These are phyloP conservation scores for Aspergillus proliferans DNA, from an alignment of 2,329 filamentous ascomycete genomes.

Conservation along the genomic window DNA sequence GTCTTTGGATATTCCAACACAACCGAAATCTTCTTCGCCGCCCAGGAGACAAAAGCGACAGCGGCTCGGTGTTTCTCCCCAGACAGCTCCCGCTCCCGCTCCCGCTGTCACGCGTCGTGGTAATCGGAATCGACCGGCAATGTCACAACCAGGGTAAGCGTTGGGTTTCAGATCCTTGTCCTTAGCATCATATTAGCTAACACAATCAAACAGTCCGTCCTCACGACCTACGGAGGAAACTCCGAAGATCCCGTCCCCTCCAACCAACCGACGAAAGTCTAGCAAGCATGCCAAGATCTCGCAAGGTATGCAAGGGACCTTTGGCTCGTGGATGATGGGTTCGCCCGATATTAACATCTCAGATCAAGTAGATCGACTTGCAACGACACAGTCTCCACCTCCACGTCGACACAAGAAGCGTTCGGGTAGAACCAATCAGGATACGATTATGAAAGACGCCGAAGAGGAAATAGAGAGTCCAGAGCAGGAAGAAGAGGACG, in stretches of 20 bases:
- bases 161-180: slow-evolving; percentile 8
- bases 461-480: slow-evolving; percentile 47
- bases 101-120: slow-evolving; percentile 39
- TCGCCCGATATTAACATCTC: slow-evolving; percentile 3
- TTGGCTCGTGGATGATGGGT: not conserved
- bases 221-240: slow-evolving; percentile 60
- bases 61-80: slow-evolving; percentile 52
- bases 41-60: slow-evolving; percentile 64
- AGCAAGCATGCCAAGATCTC: slow-evolving; percentile 62
- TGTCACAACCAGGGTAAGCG: slow-evolving; percentile 39
- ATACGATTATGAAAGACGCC: slow-evolving; percentile 65
- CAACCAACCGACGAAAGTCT: slow-evolving; percentile 65
- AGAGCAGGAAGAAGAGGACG: slow-evolving; percentile 45
- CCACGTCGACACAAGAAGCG: slow-evolving; percentile 50
- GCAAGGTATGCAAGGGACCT: slow-evolving; percentile 39
- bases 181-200: slow-evolving; percentile 2
- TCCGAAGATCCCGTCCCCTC: slow-evolving; percentile 51
- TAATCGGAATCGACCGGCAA: slow-evolving; percentile 29
- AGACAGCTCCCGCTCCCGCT: slow-evolving; percentile 32
- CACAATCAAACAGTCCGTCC: slow-evolving; percentile 47
- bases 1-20: slow-evolving; percentile 32
- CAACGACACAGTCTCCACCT: slow-evolving; percentile 28
- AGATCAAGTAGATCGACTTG: slow-evolving; percentile 24
- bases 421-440: slow-evolving; percentile 52
- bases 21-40: slow-evolving; percentile 23